Evolutionary conservation across 2,329 filamentous ascomycete genomes (phyloP).

Genomic region (Graphilbum fragrans): DNA sequence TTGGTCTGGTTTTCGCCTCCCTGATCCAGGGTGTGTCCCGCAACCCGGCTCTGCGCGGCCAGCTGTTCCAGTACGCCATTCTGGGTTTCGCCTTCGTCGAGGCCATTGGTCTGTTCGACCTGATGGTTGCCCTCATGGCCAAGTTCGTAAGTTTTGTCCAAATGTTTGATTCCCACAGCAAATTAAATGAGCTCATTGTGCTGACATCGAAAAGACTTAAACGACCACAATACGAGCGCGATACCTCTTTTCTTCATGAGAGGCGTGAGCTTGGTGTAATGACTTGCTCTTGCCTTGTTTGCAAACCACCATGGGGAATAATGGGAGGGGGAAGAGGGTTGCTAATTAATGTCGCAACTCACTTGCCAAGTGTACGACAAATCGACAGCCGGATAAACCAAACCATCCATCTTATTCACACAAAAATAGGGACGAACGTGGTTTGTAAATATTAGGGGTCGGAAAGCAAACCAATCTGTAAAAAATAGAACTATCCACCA

Average conservation of each 20-base stretch:
- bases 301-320: slow-evolving; percentile 1
- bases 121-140: slow-evolving; percentile 87
- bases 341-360: slow-evolving; percentile 1
- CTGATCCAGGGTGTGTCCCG: slow-evolving; percentile 82
- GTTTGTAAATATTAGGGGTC: slow-evolving; percentile 6
- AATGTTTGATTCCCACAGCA: not conserved
- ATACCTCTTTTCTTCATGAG: slow-evolving; percentile 7
- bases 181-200: too few relatives aligned
- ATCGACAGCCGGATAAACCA: slow-evolving; percentile 2
- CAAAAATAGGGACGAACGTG: slow-evolving; percentile 2
- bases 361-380: slow-evolving; percentile 6
- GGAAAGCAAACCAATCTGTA: slow-evolving; percentile 5
- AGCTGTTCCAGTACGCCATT: slow-evolving; percentile 66
- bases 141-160: slow-evolving; percentile 59
- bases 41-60: slow-evolving; percentile 88
- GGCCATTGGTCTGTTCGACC: slow-evolving; percentile 46
- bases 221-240: slow-evolving; percentile 3
- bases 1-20: slow-evolving; percentile 86
- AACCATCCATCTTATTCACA: not conserved
- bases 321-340: not conserved
- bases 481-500: slow-evolving; percentile 2
- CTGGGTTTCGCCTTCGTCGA: slow-evolving; percentile 53
- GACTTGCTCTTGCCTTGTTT: slow-evolving; percentile 2
- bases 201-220: slow-evolving; percentile 9
- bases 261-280: slow-evolving; percentile 7